Evolutionary conservation across 2,329 filamentous ascomycete species (phyloP).

Genomic region (Neospermospora avenae): DNA sequence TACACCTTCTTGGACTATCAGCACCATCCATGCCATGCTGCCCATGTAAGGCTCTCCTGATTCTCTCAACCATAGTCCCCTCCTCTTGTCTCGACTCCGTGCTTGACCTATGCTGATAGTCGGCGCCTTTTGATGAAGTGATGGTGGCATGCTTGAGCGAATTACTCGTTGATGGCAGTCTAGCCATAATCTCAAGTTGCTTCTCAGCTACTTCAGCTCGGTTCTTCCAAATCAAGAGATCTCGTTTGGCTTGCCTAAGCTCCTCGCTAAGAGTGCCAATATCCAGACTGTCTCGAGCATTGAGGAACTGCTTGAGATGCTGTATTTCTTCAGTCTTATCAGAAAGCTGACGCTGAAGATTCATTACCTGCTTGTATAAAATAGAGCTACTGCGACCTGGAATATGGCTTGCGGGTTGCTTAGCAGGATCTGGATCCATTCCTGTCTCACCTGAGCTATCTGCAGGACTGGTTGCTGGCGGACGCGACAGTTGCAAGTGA

Average conservation of each 20-base stretch:
- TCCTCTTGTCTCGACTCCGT: conserved; percentile 12
- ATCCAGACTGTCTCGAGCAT: conserved; percentile 43
- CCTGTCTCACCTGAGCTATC: background rate
- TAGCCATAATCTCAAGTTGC: conserved; percentile 41
- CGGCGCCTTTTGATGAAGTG: conserved; percentile 1
- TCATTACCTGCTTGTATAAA: conserved; percentile 48
- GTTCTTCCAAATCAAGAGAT: conserved; percentile 49
- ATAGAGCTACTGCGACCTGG: conserved; percentile 31
- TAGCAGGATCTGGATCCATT: background rate
- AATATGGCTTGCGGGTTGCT: background rate
- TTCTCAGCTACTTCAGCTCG: conserved; percentile 55
- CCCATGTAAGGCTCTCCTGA: conserved; percentile 18
- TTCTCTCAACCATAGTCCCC: conserved; percentile 2
- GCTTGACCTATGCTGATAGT: background rate
- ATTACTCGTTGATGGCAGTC: conserved; percentile 12
- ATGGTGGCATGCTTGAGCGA: conserved; percentile 1
- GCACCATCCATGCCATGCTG: conserved; percentile 23
- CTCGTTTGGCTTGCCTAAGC: conserved; percentile 42
- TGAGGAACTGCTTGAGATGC: conserved; percentile 46
- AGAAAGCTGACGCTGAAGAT: conserved; percentile 47
- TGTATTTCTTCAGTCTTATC: conserved; percentile 44
- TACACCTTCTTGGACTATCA: background rate
- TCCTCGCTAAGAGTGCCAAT: conserved; percentile 47
- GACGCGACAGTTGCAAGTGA: conserved; percentile 10
- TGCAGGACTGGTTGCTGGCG: background rate